Base-by-base conservation (phyloP, 1,139 yeast species). In the Hansenula anomala region DNA sequence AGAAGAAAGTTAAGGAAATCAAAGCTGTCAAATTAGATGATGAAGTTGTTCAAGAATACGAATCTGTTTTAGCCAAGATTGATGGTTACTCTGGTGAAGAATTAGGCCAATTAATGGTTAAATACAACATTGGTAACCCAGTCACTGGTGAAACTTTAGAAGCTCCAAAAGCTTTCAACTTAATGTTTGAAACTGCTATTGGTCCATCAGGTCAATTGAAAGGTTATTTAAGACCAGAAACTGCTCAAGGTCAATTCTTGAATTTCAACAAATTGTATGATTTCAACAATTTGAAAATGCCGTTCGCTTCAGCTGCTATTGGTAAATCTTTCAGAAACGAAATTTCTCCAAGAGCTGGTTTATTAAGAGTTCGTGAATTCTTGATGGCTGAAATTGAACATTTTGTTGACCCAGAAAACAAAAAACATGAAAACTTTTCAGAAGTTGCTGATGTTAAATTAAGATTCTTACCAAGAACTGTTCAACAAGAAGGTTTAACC, bases 361-460 rank as follows among this genome's bases (percentile, higher is more conserved):
- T 94, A 55, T 74, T 94, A 62, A 85, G 99, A 69, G 98, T 94
- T 41, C 88, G 99, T 67, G 99, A 94, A 71, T 94, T 94, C 66
- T 73, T 92, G 60, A 92, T 94, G 98, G 98, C 98, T 40, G 99
- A 94, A 73, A 90, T 94, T 60, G 99, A 94, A 70, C 98, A 94
- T 67, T 94, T 78, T 61, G 97, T 94, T 51, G 99, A 94, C 63
- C 98, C 98, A 43, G 68, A 70, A 39, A 76, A 89, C 66, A 94
- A 94, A 68, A 64, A 71, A 27, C 98, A 94, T 68, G 73, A 81
- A 38, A 80, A 83, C 52, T 94, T 94, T 64, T 67, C 70, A 39
- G 88, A 84, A 49, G 83, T 92, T 41, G 75, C 78, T 56, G 81
- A 88, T 60, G 64, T 85, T 50, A 75, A 75, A 60, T 74, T 94